Conservation (phyloP, 2,329 filamentous ascomycete genomes). For the Trichophaea hybrida region DNA sequence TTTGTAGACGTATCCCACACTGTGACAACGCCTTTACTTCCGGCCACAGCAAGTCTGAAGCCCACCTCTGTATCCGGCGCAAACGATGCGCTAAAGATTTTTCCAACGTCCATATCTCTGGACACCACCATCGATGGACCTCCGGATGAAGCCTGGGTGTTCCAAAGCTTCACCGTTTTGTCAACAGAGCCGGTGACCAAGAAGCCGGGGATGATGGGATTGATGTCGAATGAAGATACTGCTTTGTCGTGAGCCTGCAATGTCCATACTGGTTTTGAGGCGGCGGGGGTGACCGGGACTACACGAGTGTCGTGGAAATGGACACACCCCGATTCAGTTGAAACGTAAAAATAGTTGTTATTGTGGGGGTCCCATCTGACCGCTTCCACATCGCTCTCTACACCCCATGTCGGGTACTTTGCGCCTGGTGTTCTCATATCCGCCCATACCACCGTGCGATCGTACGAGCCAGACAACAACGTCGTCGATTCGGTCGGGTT, state of each 20-base stretch:
- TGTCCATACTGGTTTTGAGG: constrained; percentile 80
- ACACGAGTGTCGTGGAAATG: constrained; percentile 83
- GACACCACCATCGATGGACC: constrained; percentile 84
- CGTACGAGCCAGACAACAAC: constrained; percentile 84
- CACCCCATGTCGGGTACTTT: constrained; percentile 65
- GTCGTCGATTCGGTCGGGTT: constrained; percentile 76
- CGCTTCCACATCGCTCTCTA: constrained; percentile 89
- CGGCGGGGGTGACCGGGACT: constrained; percentile 51
- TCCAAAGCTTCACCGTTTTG: constrained; percentile 88
- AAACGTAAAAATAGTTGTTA: constrained; percentile 84
- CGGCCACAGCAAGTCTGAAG: constrained; percentile 83
- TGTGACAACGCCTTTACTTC: constrained; percentile 82
- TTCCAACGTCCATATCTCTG: constrained; percentile 82
- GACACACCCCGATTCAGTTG: constrained; percentile 79
- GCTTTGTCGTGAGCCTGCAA: constrained; percentile 90
- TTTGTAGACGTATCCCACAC: constrained; percentile 98
- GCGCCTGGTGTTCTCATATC: constrained; percentile 90
- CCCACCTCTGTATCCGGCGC: constrained; percentile 81
- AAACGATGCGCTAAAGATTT: constrained; percentile 82
- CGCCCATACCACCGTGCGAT: constrained; percentile 81
- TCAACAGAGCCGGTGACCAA: constrained; percentile 88
- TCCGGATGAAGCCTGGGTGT: constrained; percentile 46
- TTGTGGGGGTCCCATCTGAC: constrained; percentile 90
- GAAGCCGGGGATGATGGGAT: constrained; percentile 77
- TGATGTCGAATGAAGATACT: constrained; percentile 84